Evolutionary conservation across 108 stramenopile species (phyloP).

Genomic region (Aurantiochytrium sp.): DNA sequence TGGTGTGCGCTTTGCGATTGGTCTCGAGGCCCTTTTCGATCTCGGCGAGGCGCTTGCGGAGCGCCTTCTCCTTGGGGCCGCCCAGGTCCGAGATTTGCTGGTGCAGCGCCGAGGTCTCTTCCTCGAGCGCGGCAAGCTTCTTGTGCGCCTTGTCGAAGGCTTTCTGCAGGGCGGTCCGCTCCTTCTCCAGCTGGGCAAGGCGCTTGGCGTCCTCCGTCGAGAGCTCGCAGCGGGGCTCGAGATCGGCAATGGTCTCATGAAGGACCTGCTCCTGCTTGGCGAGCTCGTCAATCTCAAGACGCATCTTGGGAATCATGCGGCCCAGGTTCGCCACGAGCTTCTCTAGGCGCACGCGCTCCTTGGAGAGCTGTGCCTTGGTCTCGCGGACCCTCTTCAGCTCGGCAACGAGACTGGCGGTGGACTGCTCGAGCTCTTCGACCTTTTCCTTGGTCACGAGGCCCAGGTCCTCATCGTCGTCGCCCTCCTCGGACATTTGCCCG

Average conservation of each 20-base stretch:
- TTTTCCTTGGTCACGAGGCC: slow-evolving; percentile 55
- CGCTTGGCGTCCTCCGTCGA: slow-evolving; percentile 63
- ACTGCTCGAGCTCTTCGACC: slow-evolving; percentile 51
- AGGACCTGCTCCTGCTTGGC: slow-evolving; percentile 75
- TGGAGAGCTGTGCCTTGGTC: slow-evolving; percentile 35
- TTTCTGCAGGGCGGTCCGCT: slow-evolving; percentile 63
- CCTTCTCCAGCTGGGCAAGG: slow-evolving; percentile 55
- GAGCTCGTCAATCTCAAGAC: slow-evolving; percentile 72
- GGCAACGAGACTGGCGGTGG: background rate
- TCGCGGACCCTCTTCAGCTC: background rate
- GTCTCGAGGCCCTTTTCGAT: slow-evolving; percentile 58
- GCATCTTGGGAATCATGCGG: slow-evolving; percentile 69
- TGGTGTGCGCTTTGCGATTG: slow-evolving; percentile 63
- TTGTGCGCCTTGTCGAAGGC: background rate
- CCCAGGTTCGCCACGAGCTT: slow-evolving; percentile 65
- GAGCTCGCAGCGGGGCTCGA: slow-evolving; percentile 66
- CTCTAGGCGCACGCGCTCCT: slow-evolving; percentile 64
- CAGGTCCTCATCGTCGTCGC: slow-evolving; percentile 43
- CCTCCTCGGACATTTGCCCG: slow-evolving; percentile 44
- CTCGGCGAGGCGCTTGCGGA: slow-evolving; percentile 52
- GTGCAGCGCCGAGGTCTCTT: slow-evolving; percentile 71
- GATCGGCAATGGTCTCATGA: slow-evolving; percentile 68
- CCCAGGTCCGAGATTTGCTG: slow-evolving; percentile 81
- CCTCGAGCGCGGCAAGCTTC: slow-evolving; percentile 34
- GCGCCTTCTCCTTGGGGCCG: slow-evolving; percentile 72